Evolutionary conservation across 2,329 filamentous ascomycete genomes (phyloP).

Genomic region (Phyllosticta capitalensis): DNA sequence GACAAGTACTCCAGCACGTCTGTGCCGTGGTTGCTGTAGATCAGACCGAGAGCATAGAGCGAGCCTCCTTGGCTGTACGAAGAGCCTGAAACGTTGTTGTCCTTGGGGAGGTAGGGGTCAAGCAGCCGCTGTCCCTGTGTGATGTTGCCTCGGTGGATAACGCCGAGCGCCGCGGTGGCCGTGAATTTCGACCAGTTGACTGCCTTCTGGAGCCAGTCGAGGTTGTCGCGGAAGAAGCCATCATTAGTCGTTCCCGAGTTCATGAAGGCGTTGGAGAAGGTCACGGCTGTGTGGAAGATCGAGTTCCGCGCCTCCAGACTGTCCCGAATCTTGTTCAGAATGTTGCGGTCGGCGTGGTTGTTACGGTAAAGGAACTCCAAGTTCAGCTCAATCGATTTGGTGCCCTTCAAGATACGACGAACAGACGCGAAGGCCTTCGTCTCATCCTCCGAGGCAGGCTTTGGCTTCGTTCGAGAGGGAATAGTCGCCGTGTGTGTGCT

Average conservation of each 20-base stretch:
- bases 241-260: slow-evolving; percentile 97
- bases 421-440: slow-evolving; percentile 48
- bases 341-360: slow-evolving; percentile 83
- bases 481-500: slow-evolving; percentile 40
- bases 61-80: slow-evolving; percentile 95
- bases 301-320: slow-evolving; percentile 93
- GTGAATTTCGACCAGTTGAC: slow-evolving; percentile 99
- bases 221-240: slow-evolving; percentile 95
- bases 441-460: slow-evolving; percentile 39
- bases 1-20: slow-evolving; percentile 76
- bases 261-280: slow-evolving; percentile 98
- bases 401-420: slow-evolving; percentile 64
- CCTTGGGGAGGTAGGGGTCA: slow-evolving; percentile 84
- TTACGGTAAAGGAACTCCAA: slow-evolving; percentile 94
- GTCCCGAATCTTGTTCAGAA: slow-evolving; percentile 93
- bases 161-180: slow-evolving; percentile 87
- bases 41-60: slow-evolving; percentile 87
- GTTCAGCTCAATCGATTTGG: slow-evolving; percentile 88
- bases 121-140: slow-evolving; percentile 87
- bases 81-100: slow-evolving; percentile 66
- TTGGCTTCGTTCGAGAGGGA: slow-evolving; percentile 33
- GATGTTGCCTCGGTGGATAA: slow-evolving; percentile 92
- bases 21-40: slow-evolving; percentile 94
- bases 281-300: slow-evolving; percentile 96
- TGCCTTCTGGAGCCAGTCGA: slow-evolving; percentile 96